phyloP scores from a whole-genome alignment of 1,284 basidiomycete genomes.

The Rhodotorula sp. region DNA sequence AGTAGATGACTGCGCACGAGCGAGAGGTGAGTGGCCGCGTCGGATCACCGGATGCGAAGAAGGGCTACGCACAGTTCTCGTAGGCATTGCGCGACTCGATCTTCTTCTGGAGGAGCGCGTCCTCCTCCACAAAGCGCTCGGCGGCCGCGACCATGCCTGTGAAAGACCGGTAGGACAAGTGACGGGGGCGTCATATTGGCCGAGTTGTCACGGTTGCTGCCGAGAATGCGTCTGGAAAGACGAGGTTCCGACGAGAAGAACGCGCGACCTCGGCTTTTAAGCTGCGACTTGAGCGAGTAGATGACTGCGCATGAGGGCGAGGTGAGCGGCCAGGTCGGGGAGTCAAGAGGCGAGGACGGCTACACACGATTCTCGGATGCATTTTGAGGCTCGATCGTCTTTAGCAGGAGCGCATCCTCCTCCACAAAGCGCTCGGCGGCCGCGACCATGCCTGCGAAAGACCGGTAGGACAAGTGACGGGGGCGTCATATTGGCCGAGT shows the following conservation, averaged over 20 bases:
- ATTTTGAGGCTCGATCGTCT: slow-evolving; percentile 71
- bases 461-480: no score
- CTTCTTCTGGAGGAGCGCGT: slow-evolving; percentile 81
- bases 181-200: no score
- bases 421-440: slow-evolving; percentile 86
- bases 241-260: no score
- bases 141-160: slow-evolving; percentile 76
- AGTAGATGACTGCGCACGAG: slow-evolving; percentile 56
- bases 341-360: neutral
- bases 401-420: slow-evolving; percentile 81
- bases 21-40: neutral
- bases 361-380: slow-evolving; percentile 3
- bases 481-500: no score
- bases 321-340: neutral
- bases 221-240: no score
- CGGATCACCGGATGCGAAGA: no score
- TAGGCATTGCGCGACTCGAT: slow-evolving; percentile 63
- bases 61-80: slow-evolving; percentile 11
- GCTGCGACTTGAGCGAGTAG: slow-evolving; percentile 79
- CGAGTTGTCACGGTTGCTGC: no score
- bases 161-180: no score
- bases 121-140: slow-evolving; percentile 81
- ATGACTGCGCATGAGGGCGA: slow-evolving; percentile 30
- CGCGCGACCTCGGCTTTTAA: no score
- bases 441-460: slow-evolving; percentile 63